Evolutionary conservation across 1,284 basidiomycete species (phyloP).

Genomic region (Moesziomyces antarcticus): DNA sequence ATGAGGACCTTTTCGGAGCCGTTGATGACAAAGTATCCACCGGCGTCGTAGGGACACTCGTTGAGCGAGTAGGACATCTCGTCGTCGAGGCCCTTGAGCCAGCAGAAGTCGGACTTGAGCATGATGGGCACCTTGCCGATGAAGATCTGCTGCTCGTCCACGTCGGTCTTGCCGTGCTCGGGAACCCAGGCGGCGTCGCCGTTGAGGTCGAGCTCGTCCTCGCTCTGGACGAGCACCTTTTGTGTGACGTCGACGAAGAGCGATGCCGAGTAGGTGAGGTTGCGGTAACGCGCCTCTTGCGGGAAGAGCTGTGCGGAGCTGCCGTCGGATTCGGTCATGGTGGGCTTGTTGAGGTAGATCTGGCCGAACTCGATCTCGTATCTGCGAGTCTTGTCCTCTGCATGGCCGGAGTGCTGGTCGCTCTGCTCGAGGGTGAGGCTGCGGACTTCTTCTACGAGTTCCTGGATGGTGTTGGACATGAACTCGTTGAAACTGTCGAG

Average conservation of each 20-base stretch:
- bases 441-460: constrained; percentile 94
- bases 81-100: constrained; percentile 82
- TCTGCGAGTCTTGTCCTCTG: constrained; percentile 75
- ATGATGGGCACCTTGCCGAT: constrained; percentile 99
- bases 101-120: constrained; percentile 95
- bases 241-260: constrained; percentile 97
- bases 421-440: constrained; percentile 95
- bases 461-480: constrained; percentile 99
- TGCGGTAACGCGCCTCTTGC: constrained; percentile 94
- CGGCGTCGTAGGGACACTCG: constrained; percentile 93
- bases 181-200: constrained; percentile 86
- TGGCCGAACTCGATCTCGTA: constrained; percentile 98
- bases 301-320: constrained; percentile 92
- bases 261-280: constrained; percentile 94
- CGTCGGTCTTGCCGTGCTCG: constrained; percentile 73
- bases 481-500: constrained; percentile 99
- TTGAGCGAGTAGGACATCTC: constrained; percentile 88
- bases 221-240: constrained; percentile 80
- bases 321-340: constrained; percentile 94
- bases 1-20: constrained; percentile 99
- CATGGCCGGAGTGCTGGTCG: constrained; percentile 83
- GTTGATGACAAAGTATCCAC: constrained; percentile 99
- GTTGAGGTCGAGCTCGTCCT: constrained; percentile 75
- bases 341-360: constrained; percentile 94
- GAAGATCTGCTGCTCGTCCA: constrained; percentile 81